phyloP scores from a whole-genome alignment of 148 eudicot genomes.

The Spergularia marina region DNA sequence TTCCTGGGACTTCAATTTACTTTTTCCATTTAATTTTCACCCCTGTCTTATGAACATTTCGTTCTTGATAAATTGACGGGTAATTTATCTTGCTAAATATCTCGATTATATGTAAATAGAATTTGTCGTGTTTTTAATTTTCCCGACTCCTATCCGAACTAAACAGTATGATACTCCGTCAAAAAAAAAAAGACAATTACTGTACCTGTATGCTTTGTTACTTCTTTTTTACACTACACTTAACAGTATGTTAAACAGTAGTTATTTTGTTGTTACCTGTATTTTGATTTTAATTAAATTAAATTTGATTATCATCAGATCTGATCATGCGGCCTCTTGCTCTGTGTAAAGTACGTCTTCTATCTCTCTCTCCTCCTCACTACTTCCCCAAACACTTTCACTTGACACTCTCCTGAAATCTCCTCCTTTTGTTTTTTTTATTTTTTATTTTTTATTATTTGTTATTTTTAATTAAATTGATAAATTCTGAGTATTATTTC shows the following conservation, averaged over 20 bases:
- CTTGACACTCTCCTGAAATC: conserved; percentile 6
- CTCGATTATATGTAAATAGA: no score
- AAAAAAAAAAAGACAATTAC: no score
- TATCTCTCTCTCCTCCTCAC: not conserved
- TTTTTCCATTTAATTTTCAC: no score
- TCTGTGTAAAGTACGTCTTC: conserved; percentile 10
- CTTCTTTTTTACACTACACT: not conserved
- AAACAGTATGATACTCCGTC: no score
- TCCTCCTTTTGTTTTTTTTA: conserved; percentile 5
- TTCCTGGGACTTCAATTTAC: no score
- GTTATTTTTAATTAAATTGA: not conserved
- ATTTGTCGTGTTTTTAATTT: not conserved
- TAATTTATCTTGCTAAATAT: no score
- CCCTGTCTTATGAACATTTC: no score
- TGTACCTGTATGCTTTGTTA: not conserved
- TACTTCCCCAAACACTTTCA: conserved; percentile 10
- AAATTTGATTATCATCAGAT: conserved; percentile 22
- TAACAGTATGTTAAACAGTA: not conserved
- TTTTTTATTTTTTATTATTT: not conserved
- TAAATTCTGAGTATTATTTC: not conserved
- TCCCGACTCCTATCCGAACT: no score
- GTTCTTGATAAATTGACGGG: no score
- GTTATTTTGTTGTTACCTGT: not conserved
- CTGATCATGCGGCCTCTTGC: conserved; percentile 30
- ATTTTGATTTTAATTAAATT: not conserved